A percentile compares a stretch with the other conserved stretches of the same genome.
These are phyloP conservation scores for Didymellaceae sp. DNA, from an alignment of 2,329 filamentous ascomycete genomes.

Conservation along the genomic window DNA sequence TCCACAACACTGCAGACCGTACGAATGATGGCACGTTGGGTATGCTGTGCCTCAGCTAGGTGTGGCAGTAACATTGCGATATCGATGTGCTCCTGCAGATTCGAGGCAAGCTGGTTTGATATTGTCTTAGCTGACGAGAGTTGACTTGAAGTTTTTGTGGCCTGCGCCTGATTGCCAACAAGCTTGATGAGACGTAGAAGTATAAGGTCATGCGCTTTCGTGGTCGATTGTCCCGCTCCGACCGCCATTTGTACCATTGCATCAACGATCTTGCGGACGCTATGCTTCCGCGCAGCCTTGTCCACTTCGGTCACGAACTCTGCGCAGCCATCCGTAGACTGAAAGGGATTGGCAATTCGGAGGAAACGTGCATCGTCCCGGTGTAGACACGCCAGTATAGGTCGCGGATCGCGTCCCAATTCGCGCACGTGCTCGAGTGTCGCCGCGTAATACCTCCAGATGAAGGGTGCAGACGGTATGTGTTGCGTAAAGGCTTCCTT, in stretches of 20 bases:
- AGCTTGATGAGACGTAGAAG: conserved; percentile 4
- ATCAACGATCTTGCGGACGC: neutral
- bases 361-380: neutral
- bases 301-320: conserved; percentile 7
- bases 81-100: neutral
- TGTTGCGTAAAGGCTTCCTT: neutral
- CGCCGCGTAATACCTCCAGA: conserved; percentile 10
- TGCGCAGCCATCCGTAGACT: neutral
- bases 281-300: neutral
- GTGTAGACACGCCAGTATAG: conserved; percentile 1
- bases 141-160: neutral
- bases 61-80: neutral
- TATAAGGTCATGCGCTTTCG: conserved; percentile 5
- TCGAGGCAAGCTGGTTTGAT: conserved; percentile 6
- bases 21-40: neutral
- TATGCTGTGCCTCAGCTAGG: neutral
- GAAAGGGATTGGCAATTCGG: neutral
- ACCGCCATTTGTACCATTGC: neutral
- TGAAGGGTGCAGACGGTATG: neutral
- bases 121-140: neutral
- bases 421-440: neutral
- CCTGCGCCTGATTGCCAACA: neutral
- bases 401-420: neutral
- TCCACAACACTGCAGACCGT: conserved; percentile 3
- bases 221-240: neutral